Evolutionary conservation across 2,329 filamentous ascomycete species (phyloP).

Genomic region (Fusarium hostae): DNA sequence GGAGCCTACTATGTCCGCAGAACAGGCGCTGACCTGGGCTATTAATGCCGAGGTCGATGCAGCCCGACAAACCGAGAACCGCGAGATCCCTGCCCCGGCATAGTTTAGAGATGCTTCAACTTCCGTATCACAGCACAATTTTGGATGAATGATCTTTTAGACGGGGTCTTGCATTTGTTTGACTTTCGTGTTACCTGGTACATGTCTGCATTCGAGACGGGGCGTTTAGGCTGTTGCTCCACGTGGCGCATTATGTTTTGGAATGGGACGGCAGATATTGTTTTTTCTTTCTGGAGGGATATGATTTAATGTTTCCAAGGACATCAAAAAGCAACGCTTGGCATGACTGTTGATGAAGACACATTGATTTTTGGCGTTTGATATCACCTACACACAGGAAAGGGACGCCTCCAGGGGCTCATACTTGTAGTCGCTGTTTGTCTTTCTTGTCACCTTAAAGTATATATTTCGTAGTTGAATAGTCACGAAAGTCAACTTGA

Average conservation of each 20-base stretch:
- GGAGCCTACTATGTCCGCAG: slow-evolving; percentile 45
- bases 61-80: slow-evolving; percentile 22
- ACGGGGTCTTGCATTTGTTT: slow-evolving; percentile 25
- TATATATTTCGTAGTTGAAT: slow-evolving; percentile 32
- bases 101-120: slow-evolving; percentile 8
- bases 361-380: slow-evolving; percentile 39
- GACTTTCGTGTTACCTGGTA: slow-evolving; percentile 27
- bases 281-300: neutral
- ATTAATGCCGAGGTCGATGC: slow-evolving; percentile 45
- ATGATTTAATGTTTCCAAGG: slow-evolving; percentile 23
- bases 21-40: slow-evolving; percentile 46
- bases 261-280: slow-evolving; percentile 17
- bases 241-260: slow-evolving; percentile 33
- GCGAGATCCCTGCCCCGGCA: slow-evolving; percentile 34
- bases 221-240: slow-evolving; percentile 37
- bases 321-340: slow-evolving; percentile 38
- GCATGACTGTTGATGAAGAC: slow-evolving; percentile 41
- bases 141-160: slow-evolving; percentile 2
- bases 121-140: neutral
- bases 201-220: slow-evolving; percentile 38
- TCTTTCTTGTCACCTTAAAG: slow-evolving; percentile 7
- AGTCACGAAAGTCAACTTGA: slow-evolving; percentile 27
- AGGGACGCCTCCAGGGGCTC: slow-evolving; percentile 18
- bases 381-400: slow-evolving; percentile 18
- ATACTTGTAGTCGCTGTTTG: slow-evolving; percentile 5